Percentiles rank a stretch among this genome's conserved stretches.
phyloP scores from a whole-genome alignment of 2,329 filamentous ascomycete species.

The Fusarium albosuccineum region DNA sequence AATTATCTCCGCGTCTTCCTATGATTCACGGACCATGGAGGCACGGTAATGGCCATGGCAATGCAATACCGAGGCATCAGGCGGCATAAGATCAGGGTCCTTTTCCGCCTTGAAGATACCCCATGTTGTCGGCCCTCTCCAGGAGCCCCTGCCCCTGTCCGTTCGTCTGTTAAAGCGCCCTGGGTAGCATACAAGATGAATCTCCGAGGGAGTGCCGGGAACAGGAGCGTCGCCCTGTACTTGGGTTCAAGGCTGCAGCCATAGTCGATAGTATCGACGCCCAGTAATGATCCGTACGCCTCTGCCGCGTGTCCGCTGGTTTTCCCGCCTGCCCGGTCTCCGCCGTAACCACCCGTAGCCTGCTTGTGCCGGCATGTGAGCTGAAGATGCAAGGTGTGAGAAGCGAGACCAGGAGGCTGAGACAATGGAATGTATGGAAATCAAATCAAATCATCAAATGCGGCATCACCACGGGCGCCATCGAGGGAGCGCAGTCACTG shows the following conservation, averaged over 20 bases:
- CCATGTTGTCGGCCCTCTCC: constrained; percentile 19
- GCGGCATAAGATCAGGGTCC: constrained; percentile 29
- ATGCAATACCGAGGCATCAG: constrained; percentile 12
- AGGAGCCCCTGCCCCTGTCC: constrained; percentile 25
- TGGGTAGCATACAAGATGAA: constrained; percentile 19
- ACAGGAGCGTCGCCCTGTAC: constrained; percentile 13
- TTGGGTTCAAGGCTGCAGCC: not conserved
- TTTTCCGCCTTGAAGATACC: constrained; percentile 20
- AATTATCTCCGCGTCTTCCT: not conserved
- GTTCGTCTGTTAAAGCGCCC: constrained; percentile 12
- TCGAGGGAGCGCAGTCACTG: constrained; percentile 14
- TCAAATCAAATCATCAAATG: constrained; percentile 10
- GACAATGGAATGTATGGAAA: constrained; percentile 33
- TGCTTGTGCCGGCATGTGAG: not conserved
- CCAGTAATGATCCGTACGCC: constrained; percentile 5
- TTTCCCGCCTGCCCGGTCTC: constrained; percentile 33
- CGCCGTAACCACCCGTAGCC: constrained; percentile 24
- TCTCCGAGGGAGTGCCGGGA: constrained; percentile 36
- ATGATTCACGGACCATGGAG: not conserved
- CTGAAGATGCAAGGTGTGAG: constrained; percentile 13
- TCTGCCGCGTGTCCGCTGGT: constrained; percentile 10
- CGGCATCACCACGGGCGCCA: constrained; percentile 13
- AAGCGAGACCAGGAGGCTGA: constrained; percentile 21
- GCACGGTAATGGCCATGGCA: not conserved
- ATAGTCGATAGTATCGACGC: constrained; percentile 3